Evolutionary conservation across 2,329 filamentous ascomycete genomes (phyloP).

Genomic region (Pseudocercospora pini-densiflorae): DNA sequence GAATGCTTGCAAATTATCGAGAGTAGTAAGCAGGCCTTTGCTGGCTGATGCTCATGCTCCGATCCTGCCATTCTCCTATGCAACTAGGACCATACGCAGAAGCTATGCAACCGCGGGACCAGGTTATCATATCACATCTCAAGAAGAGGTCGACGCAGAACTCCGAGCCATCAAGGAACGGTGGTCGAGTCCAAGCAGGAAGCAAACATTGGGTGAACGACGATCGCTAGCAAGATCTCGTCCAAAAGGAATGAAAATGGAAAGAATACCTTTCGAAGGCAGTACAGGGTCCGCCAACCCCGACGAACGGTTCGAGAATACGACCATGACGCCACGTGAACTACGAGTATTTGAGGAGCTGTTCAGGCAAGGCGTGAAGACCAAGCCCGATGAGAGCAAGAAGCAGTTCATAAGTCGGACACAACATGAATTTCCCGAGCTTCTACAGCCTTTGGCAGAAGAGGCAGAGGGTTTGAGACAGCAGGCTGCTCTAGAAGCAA

Average conservation of each 20-base stretch:
- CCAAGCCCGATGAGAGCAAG: constrained; percentile 8
- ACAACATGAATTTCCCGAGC: constrained; percentile 23
- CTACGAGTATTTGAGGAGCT: constrained; percentile 27
- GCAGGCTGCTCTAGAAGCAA: constrained; percentile 1
- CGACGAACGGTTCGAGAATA: constrained; percentile 20
- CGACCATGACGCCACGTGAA: constrained; percentile 30
- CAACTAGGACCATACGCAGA: constrained; percentile 35
- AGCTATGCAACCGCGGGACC: background rate
- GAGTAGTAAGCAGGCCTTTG: background rate
- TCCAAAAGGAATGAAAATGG: background rate
- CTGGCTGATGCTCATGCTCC: constrained; percentile 5
- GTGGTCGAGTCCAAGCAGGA: constrained; percentile 4
- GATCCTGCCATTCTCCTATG: constrained; percentile 38
- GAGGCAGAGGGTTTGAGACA: constrained; percentile 23
- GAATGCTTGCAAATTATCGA: background rate
- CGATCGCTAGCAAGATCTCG: background rate
- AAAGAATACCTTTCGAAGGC: constrained; percentile 27
- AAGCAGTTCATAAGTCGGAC: background rate
- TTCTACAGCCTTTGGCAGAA: constrained; percentile 28
- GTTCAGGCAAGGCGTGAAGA: constrained; percentile 20
- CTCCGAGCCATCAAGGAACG: constrained; percentile 12
- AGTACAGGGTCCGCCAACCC: constrained; percentile 10
- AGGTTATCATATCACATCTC: background rate
- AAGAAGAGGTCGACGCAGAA: constrained; percentile 6
- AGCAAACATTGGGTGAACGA: background rate